Base-by-base conservation (phyloP, 371 early-diverging fungal genomes). In the Mortierella sp. region DNA sequence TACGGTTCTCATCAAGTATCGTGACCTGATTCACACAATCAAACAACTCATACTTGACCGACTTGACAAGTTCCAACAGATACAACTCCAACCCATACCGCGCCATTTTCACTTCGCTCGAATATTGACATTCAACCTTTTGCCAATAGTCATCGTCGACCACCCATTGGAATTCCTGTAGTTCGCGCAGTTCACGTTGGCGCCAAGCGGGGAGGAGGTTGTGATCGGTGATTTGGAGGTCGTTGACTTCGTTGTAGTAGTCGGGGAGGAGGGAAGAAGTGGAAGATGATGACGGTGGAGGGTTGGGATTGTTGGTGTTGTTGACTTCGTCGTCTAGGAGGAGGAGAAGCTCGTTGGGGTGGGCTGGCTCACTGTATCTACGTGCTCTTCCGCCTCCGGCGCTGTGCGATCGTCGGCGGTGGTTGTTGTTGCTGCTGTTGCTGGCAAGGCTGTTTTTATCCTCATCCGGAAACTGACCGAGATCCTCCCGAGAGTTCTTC, bases 81-180 rank as follows among this genome's bases (percentile, higher is more conserved):
- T 31, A 79, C 44, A 77, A 16, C 19, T 81, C 69, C 26, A 86
- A 54, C 14, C 86, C 86, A 75, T 79, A 74, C 3, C 61, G n/a
- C 9, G 76, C 73, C 70, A 69, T 59, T 24, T 50, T 59, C 0
- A 73, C 53, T 16, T 81, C 82, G 13, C 61, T 54, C 43, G 71
- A 79, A 28, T 76, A 72, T 0, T 74, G 55, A n/a, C 59, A 71
- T 46, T 86, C 86, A 1, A 74, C 24, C 21, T 59, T 53, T 9
- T 76, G 74, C 86, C 86, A 86, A 28, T 79, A 77, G 21, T 77
- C 79, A 14, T 86, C 64, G 51, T 86, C 86, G 2, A 77, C 50
- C n/a, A 61, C 78, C 34, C 79, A 69, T 40, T 74, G 73, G 57
- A 67, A 11, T 46, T 37, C 24, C 24, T 37, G 67, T 37, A 24